These are phyloP conservation scores for Penicillium arizonense DNA, from an alignment of 495 filamentous ascomycete species.

Conservation along the genomic window DNA sequence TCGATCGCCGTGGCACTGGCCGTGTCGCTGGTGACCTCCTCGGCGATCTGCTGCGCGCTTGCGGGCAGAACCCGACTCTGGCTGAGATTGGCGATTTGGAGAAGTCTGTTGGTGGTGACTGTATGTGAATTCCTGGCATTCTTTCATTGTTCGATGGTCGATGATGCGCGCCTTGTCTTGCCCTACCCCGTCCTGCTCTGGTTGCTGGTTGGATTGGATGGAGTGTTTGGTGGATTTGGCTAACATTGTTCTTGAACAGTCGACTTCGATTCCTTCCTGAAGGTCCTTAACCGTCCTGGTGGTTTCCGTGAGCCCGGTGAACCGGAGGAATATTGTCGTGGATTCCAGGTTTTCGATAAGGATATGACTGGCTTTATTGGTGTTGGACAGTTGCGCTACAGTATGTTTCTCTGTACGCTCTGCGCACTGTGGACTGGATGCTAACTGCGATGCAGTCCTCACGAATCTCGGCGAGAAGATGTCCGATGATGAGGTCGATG, in stretches of 20 bases:
- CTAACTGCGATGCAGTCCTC: slow-evolving; percentile 55
- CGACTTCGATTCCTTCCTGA: slow-evolving; percentile 95
- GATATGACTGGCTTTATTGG: slow-evolving; percentile 98
- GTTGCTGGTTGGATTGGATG: too few relatives aligned
- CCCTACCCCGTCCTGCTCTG: too few relatives aligned
- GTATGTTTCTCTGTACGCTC: slow-evolving; percentile 36
- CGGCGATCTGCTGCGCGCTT: slow-evolving; percentile 91
- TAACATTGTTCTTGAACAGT: slow-evolving; percentile 51
- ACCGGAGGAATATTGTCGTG: slow-evolving; percentile 95
- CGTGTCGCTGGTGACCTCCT: slow-evolving; percentile 82
- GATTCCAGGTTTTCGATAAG: slow-evolving; percentile 99
- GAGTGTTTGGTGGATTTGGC: not conserved
- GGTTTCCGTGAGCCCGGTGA: slow-evolving; percentile 98
- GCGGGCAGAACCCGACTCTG: slow-evolving; percentile 95
- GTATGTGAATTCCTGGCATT: slow-evolving; percentile 51
- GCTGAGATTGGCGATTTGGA: slow-evolving; percentile 89
- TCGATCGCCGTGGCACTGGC: slow-evolving; percentile 96
- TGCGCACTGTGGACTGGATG: not conserved
- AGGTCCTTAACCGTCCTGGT: slow-evolving; percentile 93
- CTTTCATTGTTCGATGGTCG: not conserved
- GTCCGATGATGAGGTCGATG: slow-evolving; percentile 96
- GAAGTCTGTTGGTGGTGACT: slow-evolving; percentile 81
- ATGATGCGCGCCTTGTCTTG: not conserved
- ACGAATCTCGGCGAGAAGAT: slow-evolving; percentile 99
- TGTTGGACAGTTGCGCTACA: slow-evolving; percentile 92